Evolutionary conservation across 2,329 filamentous ascomycete genomes (phyloP).

Genomic region (Colletotrichum sp.): DNA sequence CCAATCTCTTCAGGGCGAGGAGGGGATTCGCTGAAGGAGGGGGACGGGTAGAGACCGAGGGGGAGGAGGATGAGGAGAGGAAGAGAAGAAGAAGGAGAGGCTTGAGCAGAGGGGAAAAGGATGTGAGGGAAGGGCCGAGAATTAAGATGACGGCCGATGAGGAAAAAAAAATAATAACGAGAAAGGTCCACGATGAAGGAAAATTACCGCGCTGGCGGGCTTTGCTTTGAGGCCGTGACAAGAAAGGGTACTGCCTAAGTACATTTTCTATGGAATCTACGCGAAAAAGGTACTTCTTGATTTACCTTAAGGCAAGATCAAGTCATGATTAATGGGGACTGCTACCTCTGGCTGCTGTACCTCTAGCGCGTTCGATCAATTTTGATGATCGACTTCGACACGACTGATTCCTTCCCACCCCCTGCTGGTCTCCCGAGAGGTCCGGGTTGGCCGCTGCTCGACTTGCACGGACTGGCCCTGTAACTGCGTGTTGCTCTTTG

Average conservation of each 20-base stretch:
- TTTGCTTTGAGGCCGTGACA: not conserved
- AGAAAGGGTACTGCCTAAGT: not conserved
- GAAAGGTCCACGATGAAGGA: constrained; percentile 15
- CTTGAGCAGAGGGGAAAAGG: constrained; percentile 3
- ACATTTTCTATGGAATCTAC: not conserved
- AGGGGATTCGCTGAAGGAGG: not conserved
- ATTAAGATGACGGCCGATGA: constrained; percentile 1
- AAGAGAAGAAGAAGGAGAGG: not conserved
- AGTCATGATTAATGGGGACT: not conserved
- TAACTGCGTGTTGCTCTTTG: not conserved
- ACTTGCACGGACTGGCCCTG: constrained; percentile 8
- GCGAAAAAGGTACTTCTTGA: not conserved
- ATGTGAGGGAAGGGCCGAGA: not conserved
- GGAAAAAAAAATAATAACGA: not conserved
- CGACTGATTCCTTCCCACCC: not conserved
- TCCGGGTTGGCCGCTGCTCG: constrained; percentile 10
- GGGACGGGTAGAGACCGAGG: not conserved
- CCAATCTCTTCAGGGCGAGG: not conserved
- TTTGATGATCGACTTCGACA: not conserved
- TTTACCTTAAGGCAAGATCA: not conserved
- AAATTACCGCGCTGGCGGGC: constrained; percentile 6
- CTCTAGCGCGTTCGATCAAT: not conserved
- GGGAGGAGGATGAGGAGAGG: not conserved
- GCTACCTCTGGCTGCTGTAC: not conserved
- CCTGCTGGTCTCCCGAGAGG: constrained; percentile 11